phyloP scores from a whole-genome alignment of 1,139 yeast species.

The Sugiyamaella japonica region DNA sequence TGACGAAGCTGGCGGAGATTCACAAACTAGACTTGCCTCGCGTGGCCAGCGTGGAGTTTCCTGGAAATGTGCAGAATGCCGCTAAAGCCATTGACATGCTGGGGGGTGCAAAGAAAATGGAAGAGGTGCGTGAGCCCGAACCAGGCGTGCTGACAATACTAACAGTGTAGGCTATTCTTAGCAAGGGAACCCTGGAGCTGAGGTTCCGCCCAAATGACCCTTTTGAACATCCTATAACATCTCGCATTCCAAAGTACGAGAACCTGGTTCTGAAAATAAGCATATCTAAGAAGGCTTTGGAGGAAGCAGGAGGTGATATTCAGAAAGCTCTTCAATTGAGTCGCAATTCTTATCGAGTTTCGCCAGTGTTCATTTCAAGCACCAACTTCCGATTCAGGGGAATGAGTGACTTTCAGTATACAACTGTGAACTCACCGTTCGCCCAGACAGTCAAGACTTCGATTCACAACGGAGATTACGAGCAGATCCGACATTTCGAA shows the following conservation, averaged over 20 bases:
- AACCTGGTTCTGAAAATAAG: conserved; percentile 68
- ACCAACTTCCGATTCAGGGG: conserved; percentile 78
- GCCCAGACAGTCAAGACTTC: conserved; percentile 46
- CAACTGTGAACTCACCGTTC: conserved; percentile 58
- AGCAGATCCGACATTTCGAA: conserved; percentile 30
- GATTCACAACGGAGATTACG: conserved; percentile 43
- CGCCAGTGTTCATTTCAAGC: conserved; percentile 68
- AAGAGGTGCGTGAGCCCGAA: conserved; percentile 35
- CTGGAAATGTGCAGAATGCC: conserved; percentile 64
- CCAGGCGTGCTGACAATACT: conserved; percentile 11
- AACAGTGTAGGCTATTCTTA: conserved; percentile 37
- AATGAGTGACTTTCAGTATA: conserved; percentile 83
- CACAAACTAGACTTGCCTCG: conserved; percentile 31
- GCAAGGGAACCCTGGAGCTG: conserved; percentile 55
- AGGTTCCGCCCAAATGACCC: conserved; percentile 63
- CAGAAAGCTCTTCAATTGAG: conserved; percentile 49
- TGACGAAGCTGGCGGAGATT: conserved; percentile 27
- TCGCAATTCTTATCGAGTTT: conserved; percentile 42
- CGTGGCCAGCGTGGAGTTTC: conserved; percentile 59
- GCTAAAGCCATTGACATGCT: conserved; percentile 68
- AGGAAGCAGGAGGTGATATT: conserved; percentile 51
- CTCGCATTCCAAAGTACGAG: conserved; percentile 50
- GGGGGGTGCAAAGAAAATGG: conserved; percentile 61
- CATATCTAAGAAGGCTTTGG: conserved; percentile 61
- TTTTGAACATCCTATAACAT: conserved; percentile 78